Evolutionary conservation across 345 rosid species (phyloP).

Genomic region (Hypericum perforatum): DNA sequence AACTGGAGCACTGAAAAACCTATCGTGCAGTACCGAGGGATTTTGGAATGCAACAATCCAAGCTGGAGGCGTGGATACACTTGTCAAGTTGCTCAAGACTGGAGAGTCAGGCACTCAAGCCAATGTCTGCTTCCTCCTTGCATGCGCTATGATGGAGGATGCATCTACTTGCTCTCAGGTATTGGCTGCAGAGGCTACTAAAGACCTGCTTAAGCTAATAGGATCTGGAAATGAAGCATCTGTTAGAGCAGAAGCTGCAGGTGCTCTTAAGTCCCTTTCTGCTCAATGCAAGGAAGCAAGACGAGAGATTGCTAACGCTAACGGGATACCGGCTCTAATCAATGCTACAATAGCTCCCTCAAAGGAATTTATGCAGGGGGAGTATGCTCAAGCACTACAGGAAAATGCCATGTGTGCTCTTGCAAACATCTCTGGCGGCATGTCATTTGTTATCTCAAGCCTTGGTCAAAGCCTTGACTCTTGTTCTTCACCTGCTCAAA

Average conservation of each 20-base stretch:
- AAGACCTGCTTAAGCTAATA: slow-evolving; percentile 74
- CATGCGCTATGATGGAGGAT: slow-evolving; percentile 94
- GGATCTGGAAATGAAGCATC: slow-evolving; percentile 94
- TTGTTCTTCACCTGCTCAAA: slow-evolving; percentile 87
- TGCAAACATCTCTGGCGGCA: slow-evolving; percentile 96
- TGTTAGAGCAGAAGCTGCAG: slow-evolving; percentile 99
- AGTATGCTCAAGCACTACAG: slow-evolving; percentile 92
- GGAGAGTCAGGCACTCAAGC: slow-evolving; percentile 83
- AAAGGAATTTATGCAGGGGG: slow-evolving; percentile 99
- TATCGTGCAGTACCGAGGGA: slow-evolving; percentile 88
- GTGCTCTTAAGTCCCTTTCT: slow-evolving; percentile 93
- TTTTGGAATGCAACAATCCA: slow-evolving; percentile 86
- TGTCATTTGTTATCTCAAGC: slow-evolving; percentile 92
- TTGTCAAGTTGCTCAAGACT: slow-evolving; percentile 79
- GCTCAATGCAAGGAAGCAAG: slow-evolving; percentile 90
- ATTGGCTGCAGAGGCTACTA: slow-evolving; percentile 84
- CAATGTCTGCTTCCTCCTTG: slow-evolving; percentile 93
- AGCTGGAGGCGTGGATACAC: slow-evolving; percentile 95
- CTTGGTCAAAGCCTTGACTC: slow-evolving; percentile 99
- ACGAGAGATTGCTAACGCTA: slow-evolving; percentile 70
- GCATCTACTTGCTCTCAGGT: slow-evolving; percentile 79
- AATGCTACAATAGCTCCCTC: slow-evolving; percentile 99
- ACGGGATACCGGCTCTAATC: slow-evolving; percentile 88
- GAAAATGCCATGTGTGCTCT: slow-evolving; percentile 99
- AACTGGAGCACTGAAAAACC: slow-evolving; percentile 90